These are phyloP conservation scores for Termitomyces sp. DNA, from an alignment of 768 basidiomycete species.

Conservation along the genomic window DNA sequence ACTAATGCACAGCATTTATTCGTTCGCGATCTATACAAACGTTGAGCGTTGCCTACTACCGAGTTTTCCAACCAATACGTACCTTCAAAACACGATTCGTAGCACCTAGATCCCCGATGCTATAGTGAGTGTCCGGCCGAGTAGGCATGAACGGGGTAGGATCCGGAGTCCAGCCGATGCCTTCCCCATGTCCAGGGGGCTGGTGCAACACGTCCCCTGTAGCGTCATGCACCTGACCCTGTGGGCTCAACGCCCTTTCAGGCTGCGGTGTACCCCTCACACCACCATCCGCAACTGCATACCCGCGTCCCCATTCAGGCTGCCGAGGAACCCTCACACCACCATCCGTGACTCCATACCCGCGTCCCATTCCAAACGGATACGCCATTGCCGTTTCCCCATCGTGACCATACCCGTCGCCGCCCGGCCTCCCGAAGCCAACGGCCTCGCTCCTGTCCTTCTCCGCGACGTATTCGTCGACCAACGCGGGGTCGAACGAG, in stretches of 20 bases:
- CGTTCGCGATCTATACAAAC: background rate
- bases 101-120: background rate
- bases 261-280: background rate
- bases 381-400: background rate
- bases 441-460: conserved; percentile 15
- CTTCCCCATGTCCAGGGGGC: background rate
- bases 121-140: background rate
- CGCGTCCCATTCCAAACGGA: conserved; percentile 2
- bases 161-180: conserved; percentile 4
- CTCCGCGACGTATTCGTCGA: conserved; percentile 15
- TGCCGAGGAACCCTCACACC: background rate
- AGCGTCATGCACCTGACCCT: background rate
- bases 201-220: background rate
- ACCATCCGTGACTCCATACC: background rate
- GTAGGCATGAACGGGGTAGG: conserved; percentile 5
- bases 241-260: background rate
- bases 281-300: background rate
- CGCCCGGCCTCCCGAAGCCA: conserved; percentile 17
- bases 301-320: background rate
- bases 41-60: background rate
- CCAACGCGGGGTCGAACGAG: conserved; percentile 41
- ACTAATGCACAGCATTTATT: background rate
- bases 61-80: background rate
- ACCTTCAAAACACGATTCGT: conserved; percentile 7
- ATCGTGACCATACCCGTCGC: conserved; percentile 1